Evolutionary conservation across 768 basidiomycete species (phyloP), one percentile per base, ranked within the genome.

Genomic region (Trametes coccinea): DNA sequence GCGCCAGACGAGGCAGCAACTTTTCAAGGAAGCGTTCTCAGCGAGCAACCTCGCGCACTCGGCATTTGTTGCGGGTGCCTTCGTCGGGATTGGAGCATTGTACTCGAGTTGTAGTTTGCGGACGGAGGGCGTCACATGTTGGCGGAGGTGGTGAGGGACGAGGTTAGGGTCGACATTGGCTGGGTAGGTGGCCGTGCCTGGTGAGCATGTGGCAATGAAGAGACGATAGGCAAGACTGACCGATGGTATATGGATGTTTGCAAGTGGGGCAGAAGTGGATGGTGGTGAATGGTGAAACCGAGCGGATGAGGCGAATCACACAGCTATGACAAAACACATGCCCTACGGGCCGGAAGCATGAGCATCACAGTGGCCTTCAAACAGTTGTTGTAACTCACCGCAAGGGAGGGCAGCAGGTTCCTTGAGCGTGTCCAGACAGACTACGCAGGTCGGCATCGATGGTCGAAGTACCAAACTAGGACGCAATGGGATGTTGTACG

Each of bases 241-340:
- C 76, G 65, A 85, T 79, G 60, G 78, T 78, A 66, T 85, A 89
- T 40, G 78, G 68, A 22, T 77, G 71, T 30, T 83, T 79, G 67
- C 88, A 89, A 4, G 79, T 77, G 11, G 86, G 87, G 65, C 88
- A 89, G 53, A 73, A 76, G 62, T 82, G 85, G 39, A 77, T 74
- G 56, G 74, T 76, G 53, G 78, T 76, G 56, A 75, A 78, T 1
- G 82, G 77, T 45, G 77, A 78, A 14, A 81, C 74, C n/a, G 80
- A 76, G 56, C 80, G 76, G 11, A 85, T 76, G 5, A 80, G 74
- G 50, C 76, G 76, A n/a, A 77, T 71, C 39, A 89, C 78, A 64
- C 88, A 89, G 47, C 79, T 77, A 56, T 79, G 77, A 71, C 88
- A 89, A 69, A 87, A 88, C 43, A 89, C 75, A 66, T 89, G 87